Conservation (phyloP, 345 rosid species). For the Chamaenerion angustifolium region DNA sequence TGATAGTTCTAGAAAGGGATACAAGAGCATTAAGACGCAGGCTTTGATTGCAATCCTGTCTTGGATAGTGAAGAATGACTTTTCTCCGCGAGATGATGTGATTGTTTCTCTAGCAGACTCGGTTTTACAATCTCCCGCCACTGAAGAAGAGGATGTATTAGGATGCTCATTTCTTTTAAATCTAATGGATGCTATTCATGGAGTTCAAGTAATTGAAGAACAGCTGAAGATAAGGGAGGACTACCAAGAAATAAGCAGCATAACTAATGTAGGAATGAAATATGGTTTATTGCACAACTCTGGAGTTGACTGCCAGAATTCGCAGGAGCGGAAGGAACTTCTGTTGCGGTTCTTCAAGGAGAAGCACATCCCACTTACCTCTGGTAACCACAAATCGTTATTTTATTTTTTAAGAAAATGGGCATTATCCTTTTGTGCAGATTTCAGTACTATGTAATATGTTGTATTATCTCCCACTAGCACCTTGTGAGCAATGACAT, state of each 20-base stretch:
- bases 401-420: not conserved
- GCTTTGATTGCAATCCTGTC: constrained; percentile 53
- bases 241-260: constrained; percentile 76
- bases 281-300: constrained; percentile 69
- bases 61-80: constrained; percentile 78
- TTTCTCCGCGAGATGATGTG: constrained; percentile 75
- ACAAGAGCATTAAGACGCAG: constrained; percentile 46
- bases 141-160: constrained; percentile 68
- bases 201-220: constrained; percentile 85
- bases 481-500: too few species aligned
- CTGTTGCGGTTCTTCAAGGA: constrained; percentile 49
- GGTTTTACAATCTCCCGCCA: constrained; percentile 68
- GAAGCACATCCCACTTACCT: constrained; percentile 41
- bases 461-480: not conserved
- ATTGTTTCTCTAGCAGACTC: constrained; percentile 69
- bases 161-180: constrained; percentile 87
- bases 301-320: constrained; percentile 70
- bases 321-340: constrained; percentile 62
- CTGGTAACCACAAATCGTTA: constrained; percentile 34
- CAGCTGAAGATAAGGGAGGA: constrained; percentile 61
- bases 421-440: not conserved
- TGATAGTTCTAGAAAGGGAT: constrained; percentile 51
- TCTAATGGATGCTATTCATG: constrained; percentile 76
- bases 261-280: constrained; percentile 84
- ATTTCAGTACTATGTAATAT: constrained; percentile 1